Conservation (phyloP, 257 asterid species). For the Penstemon newberryi region DNA sequence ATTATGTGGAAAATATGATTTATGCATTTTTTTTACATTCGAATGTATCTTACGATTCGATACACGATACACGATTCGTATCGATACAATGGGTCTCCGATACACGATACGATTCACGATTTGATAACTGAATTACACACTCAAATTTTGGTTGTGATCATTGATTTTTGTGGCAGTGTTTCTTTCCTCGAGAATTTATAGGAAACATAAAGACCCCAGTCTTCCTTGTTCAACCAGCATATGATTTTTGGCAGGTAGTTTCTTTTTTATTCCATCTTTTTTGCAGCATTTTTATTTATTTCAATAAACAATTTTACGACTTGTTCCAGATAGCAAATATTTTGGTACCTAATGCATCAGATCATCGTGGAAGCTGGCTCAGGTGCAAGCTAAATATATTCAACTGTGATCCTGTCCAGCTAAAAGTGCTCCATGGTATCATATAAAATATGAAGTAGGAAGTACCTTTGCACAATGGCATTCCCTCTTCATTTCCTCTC, state of each 20-base stretch:
- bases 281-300: slow-evolving; percentile 4
- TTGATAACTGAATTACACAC: not conserved
- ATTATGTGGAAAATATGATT: too few relatives aligned
- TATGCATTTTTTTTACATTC: too few relatives aligned
- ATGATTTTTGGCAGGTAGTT: slow-evolving; percentile 94
- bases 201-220: slow-evolving; percentile 70
- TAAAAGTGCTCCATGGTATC: slow-evolving; percentile 76
- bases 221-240: slow-evolving; percentile 87
- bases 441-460: not conserved
- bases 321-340: slow-evolving; percentile 71
- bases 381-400: slow-evolving; percentile 71
- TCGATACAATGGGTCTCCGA: too few relatives aligned
- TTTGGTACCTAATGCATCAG: slow-evolving; percentile 63
- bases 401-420: slow-evolving; percentile 64
- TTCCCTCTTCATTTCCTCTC: too few relatives aligned
- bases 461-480: too few relatives aligned
- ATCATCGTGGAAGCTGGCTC: slow-evolving; percentile 63
- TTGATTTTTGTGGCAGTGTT: slow-evolving; percentile 57
- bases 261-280: slow-evolving; percentile 15
- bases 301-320: not conserved
- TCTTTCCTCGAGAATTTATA: slow-evolving; percentile 86
- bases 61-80: too few relatives aligned
- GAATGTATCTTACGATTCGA: too few relatives aligned
- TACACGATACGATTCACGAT: too few relatives aligned
- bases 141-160: slow-evolving; percentile 19